Evolutionary conservation across 176 grass and related monocot genomes (phyloP), one percentile per base, ranked within the genome.

Genomic region (Calamus simplicifolius): DNA sequence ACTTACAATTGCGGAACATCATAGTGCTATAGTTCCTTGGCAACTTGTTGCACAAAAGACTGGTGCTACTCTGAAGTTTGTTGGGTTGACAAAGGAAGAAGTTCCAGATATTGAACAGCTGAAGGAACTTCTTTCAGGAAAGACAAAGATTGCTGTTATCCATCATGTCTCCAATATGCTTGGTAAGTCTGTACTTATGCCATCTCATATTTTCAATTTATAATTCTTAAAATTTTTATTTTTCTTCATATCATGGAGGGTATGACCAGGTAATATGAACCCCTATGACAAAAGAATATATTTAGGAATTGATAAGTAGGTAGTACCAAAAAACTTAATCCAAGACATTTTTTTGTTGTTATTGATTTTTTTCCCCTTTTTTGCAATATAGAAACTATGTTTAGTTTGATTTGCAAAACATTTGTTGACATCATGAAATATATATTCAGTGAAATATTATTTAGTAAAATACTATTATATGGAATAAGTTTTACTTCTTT

Each of bases 101-200:
- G 62, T 75, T 75, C 93, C 87, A 27, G 81, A 97, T 75, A 68
- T 97, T 61, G 81, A 97, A 18, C 86, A 91, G 28, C 75, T 91
- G 16, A 97, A 88, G 80, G 62, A 72, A 52, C 71, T 91, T 74
- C 66, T 97, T 53, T 91, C 93, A 54, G 81, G 69, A 29, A 91
- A 81, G 63, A 97, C 93, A 54, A 88, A 88, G 82, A 87, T 97
- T 51, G 93, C 91, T 58, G 83, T 82, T 71, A 55, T 80, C 30
- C 93, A 91, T 63, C 93, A 97, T 88, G 76, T 97, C 16, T 78
- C 87, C 6, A 97, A 97, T 67, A 69, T 84, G 56, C 84, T 97
- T 15, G 93, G 87, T 97, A 78, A 58, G 58, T 59, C 63, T 43
- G 38, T 77, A 49, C 66, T 5, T 60, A 19, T 43, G 27, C 43